A percentile compares a stretch with the other conserved stretches of the same genome.
phyloP scores from a whole-genome alignment of 2,329 filamentous ascomycete species.

The Onygenales sp. region DNA sequence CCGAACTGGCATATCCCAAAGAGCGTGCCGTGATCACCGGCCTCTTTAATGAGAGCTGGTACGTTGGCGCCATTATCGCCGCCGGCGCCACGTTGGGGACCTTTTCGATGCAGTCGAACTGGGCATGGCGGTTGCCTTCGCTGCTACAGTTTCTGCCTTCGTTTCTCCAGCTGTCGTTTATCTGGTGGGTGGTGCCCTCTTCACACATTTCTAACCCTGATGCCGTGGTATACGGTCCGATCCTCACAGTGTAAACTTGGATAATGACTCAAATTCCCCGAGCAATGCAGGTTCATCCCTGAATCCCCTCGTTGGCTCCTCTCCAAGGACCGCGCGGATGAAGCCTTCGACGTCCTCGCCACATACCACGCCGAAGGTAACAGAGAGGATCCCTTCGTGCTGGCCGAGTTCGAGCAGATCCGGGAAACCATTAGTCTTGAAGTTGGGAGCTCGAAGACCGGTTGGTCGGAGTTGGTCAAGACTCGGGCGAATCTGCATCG shows the following conservation, averaged over 20 bases:
- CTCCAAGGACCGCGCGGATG: constrained; percentile 15
- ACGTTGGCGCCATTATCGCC: constrained; percentile 42
- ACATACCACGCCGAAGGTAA: constrained; percentile 43
- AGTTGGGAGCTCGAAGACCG: constrained; percentile 35
- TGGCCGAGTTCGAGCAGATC: constrained; percentile 51
- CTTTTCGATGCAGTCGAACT: constrained; percentile 22
- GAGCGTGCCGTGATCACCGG: constrained; percentile 52
- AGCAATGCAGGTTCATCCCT: constrained; percentile 9
- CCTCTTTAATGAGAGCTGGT: constrained; percentile 52
- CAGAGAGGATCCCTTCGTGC: constrained; percentile 39
- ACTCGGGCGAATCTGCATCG: constrained; percentile 24
- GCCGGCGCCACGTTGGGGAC: constrained; percentile 30
- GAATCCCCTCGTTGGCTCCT: constrained; percentile 15
- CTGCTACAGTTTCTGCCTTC: constrained; percentile 27
- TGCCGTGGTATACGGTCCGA: neutral
- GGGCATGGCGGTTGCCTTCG: constrained; percentile 35
- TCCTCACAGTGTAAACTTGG: no score
- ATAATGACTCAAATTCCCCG: no score
- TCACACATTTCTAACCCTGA: neutral
- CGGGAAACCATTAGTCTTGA: constrained; percentile 45
- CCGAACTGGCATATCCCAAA: constrained; percentile 52
- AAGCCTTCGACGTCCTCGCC: constrained; percentile 16
- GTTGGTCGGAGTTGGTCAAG: constrained; percentile 20
- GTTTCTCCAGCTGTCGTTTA: constrained; percentile 17
- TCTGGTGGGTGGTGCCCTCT: constrained; percentile 9